Evolutionary conservation across 805 yeast genomes (phyloP), one percentile per base, ranked within the genome.

Genomic region (Isabelozyma gotoi): DNA sequence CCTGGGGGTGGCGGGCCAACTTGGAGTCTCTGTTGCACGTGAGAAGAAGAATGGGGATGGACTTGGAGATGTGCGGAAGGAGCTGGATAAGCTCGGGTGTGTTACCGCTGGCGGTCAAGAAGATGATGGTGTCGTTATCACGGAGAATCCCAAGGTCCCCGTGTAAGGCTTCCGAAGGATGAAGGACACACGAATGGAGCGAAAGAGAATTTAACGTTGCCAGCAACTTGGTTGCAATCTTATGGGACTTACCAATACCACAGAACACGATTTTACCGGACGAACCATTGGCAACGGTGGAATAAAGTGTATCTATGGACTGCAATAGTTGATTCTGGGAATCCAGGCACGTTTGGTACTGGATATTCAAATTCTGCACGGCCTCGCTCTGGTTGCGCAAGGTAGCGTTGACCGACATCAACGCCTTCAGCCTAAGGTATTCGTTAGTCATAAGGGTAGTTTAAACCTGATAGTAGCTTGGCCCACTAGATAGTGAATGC

Each of bases 161-260:
- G 60, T 89, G 97, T 15, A 90, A 67, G 0, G 96, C 96, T 47
- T 89, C 97, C 3, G 87, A 68, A 0, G 97, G 96, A 57, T 89
- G 96, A 42, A 89, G 65, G 1, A 77, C 52, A 0, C 81, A 77
- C 0, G 96, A 73, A 40, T 80, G 82, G 40, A 89, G 75, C 21
- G 90, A 82, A 45, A 90, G 70, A 0, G 96, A 88, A 57, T 85
- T 87, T 62, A 89, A 68, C 4, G 96, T 89, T 7, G 96, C 96
- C 41, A 80, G 88, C 11, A 84, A 67, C 63, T 89, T 89, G 44
- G 77, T 71, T 11, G 89, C 95, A 27, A 89, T 85, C 62, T 88
- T 88, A 63, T 70, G 80, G 1, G 92, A 84, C 62, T 89, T 89
- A 2, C 97, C 97, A 61, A 90, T 84, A 8, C 96, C 96, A 16